Evolutionary conservation across 805 yeast genomes (phyloP).

Genomic region (Brettanomyces sp.): DNA sequence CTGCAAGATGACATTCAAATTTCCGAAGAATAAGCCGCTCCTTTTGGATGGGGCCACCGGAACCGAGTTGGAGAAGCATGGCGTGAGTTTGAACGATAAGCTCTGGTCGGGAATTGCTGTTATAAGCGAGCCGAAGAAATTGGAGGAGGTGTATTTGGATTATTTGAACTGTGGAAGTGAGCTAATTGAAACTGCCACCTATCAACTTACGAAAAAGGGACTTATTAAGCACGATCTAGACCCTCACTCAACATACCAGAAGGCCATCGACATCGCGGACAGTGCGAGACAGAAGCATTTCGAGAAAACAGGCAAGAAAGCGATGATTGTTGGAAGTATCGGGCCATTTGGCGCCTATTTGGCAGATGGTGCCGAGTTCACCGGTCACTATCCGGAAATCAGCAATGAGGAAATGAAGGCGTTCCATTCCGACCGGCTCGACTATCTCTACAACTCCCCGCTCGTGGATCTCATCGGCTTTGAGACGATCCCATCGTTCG

Average conservation of each 20-base stretch:
- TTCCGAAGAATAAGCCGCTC: slow-evolving; percentile 4
- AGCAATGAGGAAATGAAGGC: slow-evolving; percentile 29
- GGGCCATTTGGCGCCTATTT: slow-evolving; percentile 75
- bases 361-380: slow-evolving; percentile 63
- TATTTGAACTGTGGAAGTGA: slow-evolving; percentile 49
- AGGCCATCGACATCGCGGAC: slow-evolving; percentile 17
- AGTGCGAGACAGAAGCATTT: slow-evolving; percentile 12
- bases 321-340: slow-evolving; percentile 47
- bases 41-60: slow-evolving; percentile 61
- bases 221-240: slow-evolving; percentile 20
- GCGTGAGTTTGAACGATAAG: slow-evolving; percentile 33
- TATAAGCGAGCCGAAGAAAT: slow-evolving; percentile 31
- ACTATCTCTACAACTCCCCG: slow-evolving; percentile 27
- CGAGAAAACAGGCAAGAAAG: slow-evolving; percentile 5
- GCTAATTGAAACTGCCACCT: slow-evolving; percentile 45
- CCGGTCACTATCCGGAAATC: slow-evolving; percentile 50
- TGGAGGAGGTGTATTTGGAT: slow-evolving; percentile 38
- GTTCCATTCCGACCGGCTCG: slow-evolving; percentile 43
- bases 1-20: too few relatives aligned
- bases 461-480: slow-evolving; percentile 50
- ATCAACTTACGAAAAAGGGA: slow-evolving; percentile 45
- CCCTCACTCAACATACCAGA: slow-evolving; percentile 12
- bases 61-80: slow-evolving; percentile 45
- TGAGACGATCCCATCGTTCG: slow-evolving; percentile 63
- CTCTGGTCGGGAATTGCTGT: slow-evolving; percentile 59